Conservation (phyloP, 257 asterid genomes). For the Cordia subcordata region DNA sequence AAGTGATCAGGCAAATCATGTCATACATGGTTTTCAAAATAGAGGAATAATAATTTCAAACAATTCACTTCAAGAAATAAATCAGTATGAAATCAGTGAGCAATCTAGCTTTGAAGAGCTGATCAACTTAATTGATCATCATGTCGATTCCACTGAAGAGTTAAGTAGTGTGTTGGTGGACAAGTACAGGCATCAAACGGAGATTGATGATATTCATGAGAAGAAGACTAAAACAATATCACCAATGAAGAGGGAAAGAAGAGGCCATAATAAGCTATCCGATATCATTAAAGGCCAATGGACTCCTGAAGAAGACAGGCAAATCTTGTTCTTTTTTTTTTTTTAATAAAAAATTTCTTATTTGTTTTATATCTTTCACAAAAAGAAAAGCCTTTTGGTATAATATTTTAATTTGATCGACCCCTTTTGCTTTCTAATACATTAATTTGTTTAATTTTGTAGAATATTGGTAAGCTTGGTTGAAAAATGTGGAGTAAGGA, state of each 20-base stretch:
- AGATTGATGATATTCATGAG: background rate
- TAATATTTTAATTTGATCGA: background rate
- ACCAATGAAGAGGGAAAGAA: slow-evolving; percentile 21
- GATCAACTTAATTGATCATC: slow-evolving; percentile 9
- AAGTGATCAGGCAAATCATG: no score
- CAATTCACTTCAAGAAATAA: slow-evolving; percentile 3
- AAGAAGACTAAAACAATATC: background rate
- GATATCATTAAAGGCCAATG: slow-evolving; percentile 53
- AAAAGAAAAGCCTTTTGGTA: no score
- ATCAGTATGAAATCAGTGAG: slow-evolving; percentile 12
- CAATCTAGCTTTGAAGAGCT: slow-evolving; percentile 4
- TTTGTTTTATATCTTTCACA: background rate
- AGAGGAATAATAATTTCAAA: slow-evolving; percentile 10
- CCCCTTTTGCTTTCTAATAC: background rate
- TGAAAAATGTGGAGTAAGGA: slow-evolving; percentile 55
- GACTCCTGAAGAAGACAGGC: slow-evolving; percentile 62
- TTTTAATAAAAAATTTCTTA: background rate
- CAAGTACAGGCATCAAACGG: slow-evolving; percentile 1
- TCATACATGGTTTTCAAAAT: background rate
- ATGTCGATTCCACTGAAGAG: background rate
- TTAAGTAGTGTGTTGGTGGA: slow-evolving; percentile 11
- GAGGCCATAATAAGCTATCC: slow-evolving; percentile 15
- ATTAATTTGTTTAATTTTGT: background rate
- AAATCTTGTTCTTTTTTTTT: slow-evolving; percentile 12
- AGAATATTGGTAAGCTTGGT: slow-evolving; percentile 58